Evolutionary conservation across 2,329 filamentous ascomycete genomes (phyloP).

Genomic region (Colletotrichum tabaci): DNA sequence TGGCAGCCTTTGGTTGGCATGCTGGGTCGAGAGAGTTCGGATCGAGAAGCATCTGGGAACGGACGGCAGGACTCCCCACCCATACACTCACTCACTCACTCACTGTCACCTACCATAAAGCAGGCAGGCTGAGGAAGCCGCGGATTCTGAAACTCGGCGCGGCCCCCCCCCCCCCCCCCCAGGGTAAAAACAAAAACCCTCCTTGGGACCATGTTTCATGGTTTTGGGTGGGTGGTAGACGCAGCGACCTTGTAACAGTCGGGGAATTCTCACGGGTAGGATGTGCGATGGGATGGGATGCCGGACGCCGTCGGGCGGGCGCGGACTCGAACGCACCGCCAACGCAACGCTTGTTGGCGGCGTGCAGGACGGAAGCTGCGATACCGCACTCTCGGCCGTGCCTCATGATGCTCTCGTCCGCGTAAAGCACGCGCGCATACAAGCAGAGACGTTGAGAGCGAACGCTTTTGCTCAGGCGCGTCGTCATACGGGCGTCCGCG

Average conservation of each 20-base stretch:
- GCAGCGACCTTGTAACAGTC: neutral
- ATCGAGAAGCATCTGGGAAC: neutral
- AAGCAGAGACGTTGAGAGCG: neutral
- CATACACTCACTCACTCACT: too few relatives aligned
- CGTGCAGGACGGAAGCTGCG: neutral
- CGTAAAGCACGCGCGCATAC: neutral
- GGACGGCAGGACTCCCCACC: neutral
- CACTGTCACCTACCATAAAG: too few relatives aligned
- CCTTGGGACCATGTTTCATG: neutral
- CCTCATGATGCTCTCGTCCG: neutral
- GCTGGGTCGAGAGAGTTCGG: slow-evolving; percentile 7
- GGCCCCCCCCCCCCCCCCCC: neutral
- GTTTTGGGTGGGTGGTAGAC: slow-evolving; percentile 4
- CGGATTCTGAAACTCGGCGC: slow-evolving; percentile 16
- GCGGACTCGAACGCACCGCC: neutral
- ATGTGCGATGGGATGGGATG: too few relatives aligned
- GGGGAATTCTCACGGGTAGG: too few relatives aligned
- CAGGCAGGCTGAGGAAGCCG: neutral
- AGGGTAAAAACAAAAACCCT: too few relatives aligned
- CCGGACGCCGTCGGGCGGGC: too few relatives aligned
- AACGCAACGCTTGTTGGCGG: neutral
- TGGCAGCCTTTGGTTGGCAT: neutral
- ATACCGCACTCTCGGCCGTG: neutral
- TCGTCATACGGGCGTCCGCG: neutral
- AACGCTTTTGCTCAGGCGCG: too few relatives aligned